Evolutionary conservation across 805 yeast genomes (phyloP).

Genomic region (Candida maltosa): DNA sequence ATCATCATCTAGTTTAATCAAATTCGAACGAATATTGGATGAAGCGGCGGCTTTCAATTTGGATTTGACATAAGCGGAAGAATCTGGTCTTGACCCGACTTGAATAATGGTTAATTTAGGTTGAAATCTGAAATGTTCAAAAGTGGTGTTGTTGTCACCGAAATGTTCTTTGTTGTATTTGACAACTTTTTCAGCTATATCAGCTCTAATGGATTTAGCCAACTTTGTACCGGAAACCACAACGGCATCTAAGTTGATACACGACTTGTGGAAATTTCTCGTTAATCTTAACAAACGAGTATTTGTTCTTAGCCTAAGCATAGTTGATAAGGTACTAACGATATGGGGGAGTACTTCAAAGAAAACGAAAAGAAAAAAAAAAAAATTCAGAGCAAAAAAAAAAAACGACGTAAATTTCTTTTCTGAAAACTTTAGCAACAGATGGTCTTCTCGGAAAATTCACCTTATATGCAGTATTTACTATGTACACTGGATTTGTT

Average conservation of each 20-base stretch:
- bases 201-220: conserved; percentile 33
- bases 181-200: conserved; percentile 39
- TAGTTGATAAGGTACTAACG: no score
- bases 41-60: conserved; percentile 86
- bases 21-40: conserved; percentile 68
- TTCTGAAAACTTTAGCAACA: no score
- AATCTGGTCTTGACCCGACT: conserved; percentile 88
- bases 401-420: no score
- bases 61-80: conserved; percentile 87
- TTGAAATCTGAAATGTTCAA: conserved; percentile 44
- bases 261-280: conserved; percentile 7
- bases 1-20: conserved; percentile 61
- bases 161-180: conserved; percentile 30
- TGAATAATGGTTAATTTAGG: conserved; percentile 84
- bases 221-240: conserved; percentile 42
- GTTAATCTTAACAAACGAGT: no score
- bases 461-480: no score
- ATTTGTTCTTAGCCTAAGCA: no score
- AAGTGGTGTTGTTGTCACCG: conserved; percentile 14
- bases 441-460: no score
- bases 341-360: no score
- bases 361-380: no score
- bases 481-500: no score
- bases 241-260: conserved; percentile 23
- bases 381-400: no score